These are phyloP conservation scores for Exidia glandulosa DNA, from an alignment of 768 basidiomycete species.

Conservation along the genomic window DNA sequence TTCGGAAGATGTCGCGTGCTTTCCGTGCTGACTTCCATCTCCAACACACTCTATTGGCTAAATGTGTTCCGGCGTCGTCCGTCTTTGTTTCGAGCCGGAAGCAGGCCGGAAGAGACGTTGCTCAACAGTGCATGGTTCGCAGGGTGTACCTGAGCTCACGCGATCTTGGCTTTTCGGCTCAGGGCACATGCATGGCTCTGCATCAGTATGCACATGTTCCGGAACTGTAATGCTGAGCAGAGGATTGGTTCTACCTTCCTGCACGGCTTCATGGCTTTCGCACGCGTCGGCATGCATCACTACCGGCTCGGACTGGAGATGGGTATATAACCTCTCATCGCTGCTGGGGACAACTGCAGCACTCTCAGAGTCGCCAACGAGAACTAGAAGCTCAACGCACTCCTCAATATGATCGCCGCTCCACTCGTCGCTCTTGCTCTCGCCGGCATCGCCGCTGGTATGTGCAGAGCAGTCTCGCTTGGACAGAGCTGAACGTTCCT, in stretches of 20 bases:
- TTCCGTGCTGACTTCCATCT: no score
- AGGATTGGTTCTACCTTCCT: not conserved
- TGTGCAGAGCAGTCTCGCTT: not conserved
- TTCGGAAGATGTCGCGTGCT: no score
- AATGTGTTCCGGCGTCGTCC: no score
- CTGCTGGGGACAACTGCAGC: not conserved
- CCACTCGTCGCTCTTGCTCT: not conserved
- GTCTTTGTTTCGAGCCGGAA: no score
- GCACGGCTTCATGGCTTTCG: not conserved
- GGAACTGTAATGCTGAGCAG: not conserved
- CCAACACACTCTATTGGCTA: no score
- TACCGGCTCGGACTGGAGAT: not conserved
- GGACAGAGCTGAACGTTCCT: not conserved
- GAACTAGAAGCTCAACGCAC: not conserved
- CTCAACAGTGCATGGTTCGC: no score
- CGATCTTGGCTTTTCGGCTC: not conserved
- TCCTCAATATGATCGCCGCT: not conserved
- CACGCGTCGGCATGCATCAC: not conserved
- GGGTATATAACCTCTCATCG: not conserved
- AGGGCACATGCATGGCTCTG: not conserved
- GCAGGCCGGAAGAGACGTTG: no score
- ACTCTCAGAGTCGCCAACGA: not conserved
- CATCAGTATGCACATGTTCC: not conserved
- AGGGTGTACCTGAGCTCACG: not conserved
- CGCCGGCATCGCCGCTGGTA: not conserved